Evolutionary conservation across 345 rosid species (phyloP), one percentile per base, ranked within the genome.

Genomic region (Arabidopsis suecica): DNA sequence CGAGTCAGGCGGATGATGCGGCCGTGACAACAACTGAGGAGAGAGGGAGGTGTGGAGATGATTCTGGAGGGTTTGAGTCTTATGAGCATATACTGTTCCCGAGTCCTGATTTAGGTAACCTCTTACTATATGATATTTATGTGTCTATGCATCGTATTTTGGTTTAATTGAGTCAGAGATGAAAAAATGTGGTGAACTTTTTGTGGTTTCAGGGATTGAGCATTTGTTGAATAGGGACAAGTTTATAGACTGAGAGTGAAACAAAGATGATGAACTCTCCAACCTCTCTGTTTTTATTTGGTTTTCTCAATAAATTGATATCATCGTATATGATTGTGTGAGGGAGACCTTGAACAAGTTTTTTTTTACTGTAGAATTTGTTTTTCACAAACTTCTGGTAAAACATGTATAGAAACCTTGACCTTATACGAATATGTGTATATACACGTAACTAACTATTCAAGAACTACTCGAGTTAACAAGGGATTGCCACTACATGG

Each of bases 201-300:
- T 13, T 37, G 34, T 72, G 69, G 16, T 44, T 79, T 73, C 83
- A 88, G 89, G 81, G 30, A 65, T 84, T 54, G 90, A 86, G 23
- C 80, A 86, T 68, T 64, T 88, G 81, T 58, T 84, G 45, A 82
- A 75, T 44, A 65, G 66, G 72, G n/a, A 84, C 78, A 30, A 47
- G 47, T 60, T 51, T 67, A 82, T 16, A 8, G 38, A 36, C 8
- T 5, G 38, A 28, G 30, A 28, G 23, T 63, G 36, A 33, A 73
- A 41, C 33, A 0, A 53, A 33, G 37, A 38, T 9, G 14, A 33
- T 42, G 34, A 25, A 3, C 53, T 72, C 22, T 42, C 22, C 53
- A 16, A 16, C 42, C 2, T 11, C 42, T 48, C 2, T 75, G 33
- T 76, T 76, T 61, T 40, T 12, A 12, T 40, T 61, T 22, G 34